Evolutionary conservation across 2,329 filamentous ascomycete genomes (phyloP).

Genomic region (Neoarthrinium moseri): DNA sequence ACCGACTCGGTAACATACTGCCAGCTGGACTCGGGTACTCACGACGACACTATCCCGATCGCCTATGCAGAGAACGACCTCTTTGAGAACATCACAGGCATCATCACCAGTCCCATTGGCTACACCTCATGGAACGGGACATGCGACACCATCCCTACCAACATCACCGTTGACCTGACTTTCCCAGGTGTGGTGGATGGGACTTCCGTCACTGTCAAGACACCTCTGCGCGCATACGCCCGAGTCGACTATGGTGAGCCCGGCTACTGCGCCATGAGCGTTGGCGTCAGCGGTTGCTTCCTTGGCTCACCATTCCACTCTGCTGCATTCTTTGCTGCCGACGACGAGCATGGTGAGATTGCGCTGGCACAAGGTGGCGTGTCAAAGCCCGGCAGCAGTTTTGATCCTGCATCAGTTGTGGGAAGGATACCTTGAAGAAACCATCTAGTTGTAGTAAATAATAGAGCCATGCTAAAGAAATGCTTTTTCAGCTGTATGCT

Average conservation of each 20-base stretch:
- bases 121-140: constrained; percentile 23
- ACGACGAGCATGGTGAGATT: constrained; percentile 28
- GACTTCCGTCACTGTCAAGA: constrained; percentile 22
- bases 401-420: constrained; percentile 2
- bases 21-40: constrained; percentile 8
- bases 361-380: constrained; percentile 32
- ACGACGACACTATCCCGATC: constrained; percentile 14
- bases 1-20: background rate
- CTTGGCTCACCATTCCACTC: constrained; percentile 31
- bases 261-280: constrained; percentile 24
- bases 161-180: constrained; percentile 22
- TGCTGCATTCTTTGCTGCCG: constrained; percentile 28
- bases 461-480: too few species aligned
- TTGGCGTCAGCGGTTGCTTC: constrained; percentile 24
- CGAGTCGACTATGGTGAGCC: constrained; percentile 16
- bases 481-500: too few species aligned
- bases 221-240: constrained; percentile 31
- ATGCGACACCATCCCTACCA: constrained; percentile 26
- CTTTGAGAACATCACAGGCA: constrained; percentile 13
- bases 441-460: too few species aligned
- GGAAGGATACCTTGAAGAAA: constrained; percentile 6
- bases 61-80: constrained; percentile 11
- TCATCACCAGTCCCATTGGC: background rate
- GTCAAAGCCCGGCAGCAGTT: constrained; percentile 17
- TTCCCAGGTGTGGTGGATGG: constrained; percentile 21